Evolutionary conservation across 2,329 filamentous ascomycete genomes (phyloP), one percentile per base, ranked within the genome.

Genomic region (Scortechinia acanthostroma): DNA sequence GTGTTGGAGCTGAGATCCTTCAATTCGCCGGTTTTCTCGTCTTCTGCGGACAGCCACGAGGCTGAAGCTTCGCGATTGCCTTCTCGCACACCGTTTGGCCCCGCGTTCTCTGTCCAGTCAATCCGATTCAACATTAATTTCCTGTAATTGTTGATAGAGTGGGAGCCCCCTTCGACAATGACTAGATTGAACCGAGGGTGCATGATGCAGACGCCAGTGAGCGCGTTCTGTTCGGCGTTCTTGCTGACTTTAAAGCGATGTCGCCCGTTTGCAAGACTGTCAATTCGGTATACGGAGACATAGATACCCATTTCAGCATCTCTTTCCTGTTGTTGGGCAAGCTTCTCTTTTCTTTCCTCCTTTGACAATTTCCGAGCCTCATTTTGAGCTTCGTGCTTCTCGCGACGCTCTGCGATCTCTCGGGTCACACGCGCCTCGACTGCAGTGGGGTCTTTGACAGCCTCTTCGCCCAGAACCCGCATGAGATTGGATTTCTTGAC

Each of bases 401-500:
- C 75, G 47, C 85, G 81, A 35, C 93, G 87, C 50, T 94, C 90
- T 21, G 86, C 86, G 52, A 98, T 96, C 63, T 98, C 90, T 45
- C 84, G 77, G 62, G 94, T 95, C 44, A 98, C 93, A 20, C 89
- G 83, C 43, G 90, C 89, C 66, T 98, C 93, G 42, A 98, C 93
- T 3, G 93, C 93, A 1, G 94, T 98, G 4, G 93, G 93, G 64
- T 98, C 93, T 59, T 95, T 94, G 52, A 98, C 91, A 16, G 77
- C 77, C 64, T 89, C 85, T 59, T 96, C 89, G 50, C 93, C 93
- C 46, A 96, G 74, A 22, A 98, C 93, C 47, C 91, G 85, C 93
- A 98, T 98, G 59, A 98, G 77, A 62, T 98, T 98, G 47, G 86
- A 88, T 64, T 94, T 94, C 68, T 96, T 97, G 53, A 98, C 89